Conservation (phyloP, 805 yeast genomes). For the Metschnikowia vanudenii region DNA sequence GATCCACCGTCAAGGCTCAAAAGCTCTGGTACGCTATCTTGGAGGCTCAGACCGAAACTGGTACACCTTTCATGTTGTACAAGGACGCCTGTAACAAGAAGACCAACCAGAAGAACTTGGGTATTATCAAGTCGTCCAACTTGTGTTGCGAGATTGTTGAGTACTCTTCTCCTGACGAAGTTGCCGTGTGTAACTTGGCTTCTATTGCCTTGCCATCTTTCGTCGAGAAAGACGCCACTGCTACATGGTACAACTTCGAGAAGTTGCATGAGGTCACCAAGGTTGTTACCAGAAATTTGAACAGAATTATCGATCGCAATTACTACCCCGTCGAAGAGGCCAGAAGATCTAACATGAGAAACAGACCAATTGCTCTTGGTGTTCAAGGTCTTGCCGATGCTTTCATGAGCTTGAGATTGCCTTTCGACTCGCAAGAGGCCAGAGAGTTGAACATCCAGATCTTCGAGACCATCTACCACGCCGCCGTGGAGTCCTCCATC, state of each 20-base stretch:
- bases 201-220: constrained; percentile 58
- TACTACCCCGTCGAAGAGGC: constrained; percentile 58
- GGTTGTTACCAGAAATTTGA: constrained; percentile 54
- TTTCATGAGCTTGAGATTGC: constrained; percentile 53
- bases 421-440: constrained; percentile 59
- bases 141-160: constrained; percentile 65
- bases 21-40: constrained; percentile 59
- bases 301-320: constrained; percentile 55
- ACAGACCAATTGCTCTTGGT: constrained; percentile 63
- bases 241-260: constrained; percentile 52
- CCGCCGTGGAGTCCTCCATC: constrained; percentile 54
- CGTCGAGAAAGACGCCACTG: constrained; percentile 43
- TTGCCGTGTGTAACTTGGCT: constrained; percentile 62
- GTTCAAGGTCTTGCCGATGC: constrained; percentile 64
- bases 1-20: constrained; percentile 53
- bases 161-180: constrained; percentile 56
- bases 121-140: constrained; percentile 58
- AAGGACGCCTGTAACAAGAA: constrained; percentile 61
- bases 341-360: constrained; percentile 50
- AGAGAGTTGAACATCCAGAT: constrained; percentile 56
- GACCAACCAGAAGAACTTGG: constrained; percentile 60
- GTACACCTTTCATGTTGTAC: constrained; percentile 64
- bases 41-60: constrained; percentile 65
- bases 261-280: constrained; percentile 54
- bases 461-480: constrained; percentile 62